Conservation (phyloP, 805 yeast genomes). For the Phaffomyces antillensis region DNA sequence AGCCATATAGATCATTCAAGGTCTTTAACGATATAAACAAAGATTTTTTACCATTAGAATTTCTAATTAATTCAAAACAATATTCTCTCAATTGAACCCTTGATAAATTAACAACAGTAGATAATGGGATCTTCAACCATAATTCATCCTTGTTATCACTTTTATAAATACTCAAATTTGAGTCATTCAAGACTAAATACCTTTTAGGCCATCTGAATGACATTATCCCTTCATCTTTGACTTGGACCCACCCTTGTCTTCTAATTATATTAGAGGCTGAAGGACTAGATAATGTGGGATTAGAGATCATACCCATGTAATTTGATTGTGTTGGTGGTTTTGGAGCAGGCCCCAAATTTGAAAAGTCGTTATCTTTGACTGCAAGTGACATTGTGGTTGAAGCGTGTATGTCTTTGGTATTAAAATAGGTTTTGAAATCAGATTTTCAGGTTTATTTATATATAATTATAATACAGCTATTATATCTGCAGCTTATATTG, state of each 20-base stretch:
- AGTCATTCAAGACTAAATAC: conserved; percentile 69
- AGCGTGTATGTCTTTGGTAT: background rate
- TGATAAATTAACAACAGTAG: conserved; percentile 55
- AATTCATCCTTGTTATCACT: conserved; percentile 47
- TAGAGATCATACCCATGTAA: conserved; percentile 23
- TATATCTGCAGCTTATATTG: too few relatives aligned
- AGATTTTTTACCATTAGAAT: conserved; percentile 40
- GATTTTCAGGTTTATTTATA: too few relatives aligned
- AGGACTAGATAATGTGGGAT: conserved; percentile 13
- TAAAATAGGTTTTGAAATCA: background rate
- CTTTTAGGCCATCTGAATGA: conserved; percentile 91
- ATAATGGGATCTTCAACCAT: conserved; percentile 45
- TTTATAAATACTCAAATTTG: conserved; percentile 68
- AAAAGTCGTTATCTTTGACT: conserved; percentile 37
- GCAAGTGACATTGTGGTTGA: conserved; percentile 25
- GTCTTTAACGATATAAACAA: conserved; percentile 69
- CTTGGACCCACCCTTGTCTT: conserved; percentile 79
- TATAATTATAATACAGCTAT: too few relatives aligned
- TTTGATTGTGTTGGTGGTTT: conserved; percentile 29
- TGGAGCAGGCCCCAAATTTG: conserved; percentile 52
- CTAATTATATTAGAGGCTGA: conserved; percentile 16
- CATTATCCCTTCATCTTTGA: conserved; percentile 87
- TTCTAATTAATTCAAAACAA: conserved; percentile 66
- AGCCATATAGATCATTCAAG: conserved; percentile 73
- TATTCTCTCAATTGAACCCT: conserved; percentile 67